Evolutionary conservation across 306 rosid species (phyloP), one percentile per base, ranked within the genome.

Genomic region (Canavalia ensiformis): DNA sequence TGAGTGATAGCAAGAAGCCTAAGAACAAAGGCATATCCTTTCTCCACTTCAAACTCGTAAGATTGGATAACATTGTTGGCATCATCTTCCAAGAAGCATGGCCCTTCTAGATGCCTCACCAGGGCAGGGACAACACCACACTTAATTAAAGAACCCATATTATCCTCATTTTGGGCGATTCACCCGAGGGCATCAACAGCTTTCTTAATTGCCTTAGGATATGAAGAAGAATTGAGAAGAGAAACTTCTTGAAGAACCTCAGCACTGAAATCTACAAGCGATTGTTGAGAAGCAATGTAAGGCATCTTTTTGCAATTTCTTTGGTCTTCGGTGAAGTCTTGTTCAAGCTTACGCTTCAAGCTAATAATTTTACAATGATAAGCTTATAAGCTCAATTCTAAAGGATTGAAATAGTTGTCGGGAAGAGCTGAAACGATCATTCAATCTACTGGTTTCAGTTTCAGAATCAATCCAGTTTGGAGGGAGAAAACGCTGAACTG

Each of bases 51-150:
- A 31, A 72, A 55, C 72, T 60, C 76, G 4, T 49, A 64, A 13
- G 30, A 63, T 30, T 59, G 25, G 1, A 33, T 42, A 41, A 9
- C 25, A 2, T 34, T 31, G 0, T 78, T 49, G 1, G 34, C 52
- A 0, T 77, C 82, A 3, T 51, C 69, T n/a, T 8, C n/a, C 6
- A 56, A 35, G 1, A 25, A 4, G 4, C 12, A 18, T 3, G 84
- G 81, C 11, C 72, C 47, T 47, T 62, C 54, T 35, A 93, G 65
- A 86, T 81, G 84, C 33, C 34, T 86, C 62, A 88, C 78, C 57
- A 93, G 56, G 66, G 79, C 88, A 55, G 90, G 88, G 13, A 91
- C 81, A 0, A 82, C 90, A 9, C 88, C 90, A 0, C 78, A 63
- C 0, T 75, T 81, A 8, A 91, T 80, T 0, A 91, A 13, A 0